Evolutionary conservation across 2,329 filamentous ascomycete genomes (phyloP).

Genomic region (Tolypocladium sp.): DNA sequence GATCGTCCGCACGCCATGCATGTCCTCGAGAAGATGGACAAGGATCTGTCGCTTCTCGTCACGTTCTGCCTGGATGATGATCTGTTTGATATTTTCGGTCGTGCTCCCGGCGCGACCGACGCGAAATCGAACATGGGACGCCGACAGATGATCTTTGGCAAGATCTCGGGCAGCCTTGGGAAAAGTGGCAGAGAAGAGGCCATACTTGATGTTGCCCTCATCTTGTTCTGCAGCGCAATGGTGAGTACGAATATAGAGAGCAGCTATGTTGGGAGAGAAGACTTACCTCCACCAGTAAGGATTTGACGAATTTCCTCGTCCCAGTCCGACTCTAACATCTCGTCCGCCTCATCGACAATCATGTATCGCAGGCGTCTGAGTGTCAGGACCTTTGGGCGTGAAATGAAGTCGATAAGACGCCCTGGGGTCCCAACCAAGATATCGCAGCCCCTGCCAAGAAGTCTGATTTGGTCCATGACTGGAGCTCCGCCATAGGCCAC

Average conservation of each 20-base stretch:
- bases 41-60: constrained; percentile 61
- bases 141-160: constrained; percentile 65
- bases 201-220: constrained; percentile 56
- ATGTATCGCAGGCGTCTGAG: constrained; percentile 69
- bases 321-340: constrained; percentile 79
- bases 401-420: constrained; percentile 76
- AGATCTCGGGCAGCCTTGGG: constrained; percentile 69
- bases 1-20: constrained; percentile 68
- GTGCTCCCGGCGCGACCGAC: constrained; percentile 82
- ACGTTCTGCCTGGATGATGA: constrained; percentile 58
- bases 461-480: constrained; percentile 55
- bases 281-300: constrained; percentile 70
- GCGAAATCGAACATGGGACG: constrained; percentile 68
- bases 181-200: constrained; percentile 95
- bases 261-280: neutral
- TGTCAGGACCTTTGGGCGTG: constrained; percentile 57
- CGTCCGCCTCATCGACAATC: constrained; percentile 90
- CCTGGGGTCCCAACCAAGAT: constrained; percentile 83
- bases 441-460: constrained; percentile 79
- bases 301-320: constrained; percentile 65
- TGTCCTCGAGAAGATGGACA: constrained; percentile 60
- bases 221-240: constrained; percentile 52
- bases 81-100: constrained; percentile 74
- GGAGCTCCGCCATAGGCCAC: constrained; percentile 83
- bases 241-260: neutral